A percentile compares a stretch with the other conserved stretches of the same genome.
phyloP scores from a whole-genome alignment of 371 early-diverging fungal genomes.

The Apophysomyces elegans region DNA sequence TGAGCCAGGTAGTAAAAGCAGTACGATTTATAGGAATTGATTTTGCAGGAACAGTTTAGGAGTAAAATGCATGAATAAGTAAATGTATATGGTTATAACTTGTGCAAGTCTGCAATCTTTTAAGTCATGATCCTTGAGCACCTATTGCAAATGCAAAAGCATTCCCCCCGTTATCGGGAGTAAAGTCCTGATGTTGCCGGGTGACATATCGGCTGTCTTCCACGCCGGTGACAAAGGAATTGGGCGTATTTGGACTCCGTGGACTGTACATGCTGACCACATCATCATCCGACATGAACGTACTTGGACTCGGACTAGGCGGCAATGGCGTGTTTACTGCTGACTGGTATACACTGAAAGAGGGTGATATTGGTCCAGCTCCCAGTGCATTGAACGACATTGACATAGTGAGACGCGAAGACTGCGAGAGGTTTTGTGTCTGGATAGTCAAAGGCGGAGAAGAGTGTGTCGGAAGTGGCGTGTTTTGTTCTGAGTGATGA shows the following conservation, averaged over 20 bases:
- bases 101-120: background rate
- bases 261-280: conserved; percentile 23
- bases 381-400: background rate
- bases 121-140: conserved; percentile 3
- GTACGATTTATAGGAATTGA: background rate
- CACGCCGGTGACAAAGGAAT: conserved; percentile 5
- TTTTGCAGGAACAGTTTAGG: background rate
- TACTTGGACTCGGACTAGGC: conserved; percentile 26
- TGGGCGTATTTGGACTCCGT: conserved; percentile 27
- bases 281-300: conserved; percentile 30
- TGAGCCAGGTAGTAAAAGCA: background rate
- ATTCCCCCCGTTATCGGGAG: background rate
- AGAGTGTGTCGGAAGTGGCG: conserved; percentile 16
- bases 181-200: conserved; percentile 13
- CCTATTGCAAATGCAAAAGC: conserved; percentile 1
- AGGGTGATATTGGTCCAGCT: conserved; percentile 10
- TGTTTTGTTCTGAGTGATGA: background rate
- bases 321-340: conserved; percentile 25
- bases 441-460: conserved; percentile 16
- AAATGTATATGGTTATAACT: background rate
- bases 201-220: conserved; percentile 12
- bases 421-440: conserved; percentile 15
- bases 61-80: background rate
- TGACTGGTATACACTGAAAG: conserved; percentile 7
- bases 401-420: background rate